A percentile compares a stretch with the other conserved stretches of the same genome.
These are phyloP conservation scores for Stromatinia cepivora DNA, from an alignment of 2,329 filamentous ascomycete species.

Conservation along the genomic window DNA sequence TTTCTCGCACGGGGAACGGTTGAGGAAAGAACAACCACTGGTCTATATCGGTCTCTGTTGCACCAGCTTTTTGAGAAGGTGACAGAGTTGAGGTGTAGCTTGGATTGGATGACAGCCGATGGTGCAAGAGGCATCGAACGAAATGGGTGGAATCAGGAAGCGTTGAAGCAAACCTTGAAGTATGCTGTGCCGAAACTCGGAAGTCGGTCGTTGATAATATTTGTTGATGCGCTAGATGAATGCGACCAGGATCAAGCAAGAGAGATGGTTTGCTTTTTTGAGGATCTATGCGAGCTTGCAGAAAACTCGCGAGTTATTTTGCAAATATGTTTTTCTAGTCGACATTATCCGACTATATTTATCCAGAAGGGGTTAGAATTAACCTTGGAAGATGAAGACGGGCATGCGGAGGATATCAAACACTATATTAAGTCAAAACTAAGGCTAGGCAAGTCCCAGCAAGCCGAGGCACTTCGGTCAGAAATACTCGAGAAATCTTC, in stretches of 20 bases:
- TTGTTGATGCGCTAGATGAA: conserved; percentile 38
- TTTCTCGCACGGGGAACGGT: conserved; percentile 34
- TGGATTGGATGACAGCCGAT: conserved; percentile 35
- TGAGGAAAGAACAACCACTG: conserved; percentile 49
- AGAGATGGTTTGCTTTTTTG: conserved; percentile 32
- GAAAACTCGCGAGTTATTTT: conserved; percentile 24
- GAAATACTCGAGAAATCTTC: conserved; percentile 29
- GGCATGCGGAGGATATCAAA: conserved; percentile 38
- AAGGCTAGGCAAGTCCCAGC: conserved; percentile 27
- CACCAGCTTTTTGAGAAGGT: conserved; percentile 46
- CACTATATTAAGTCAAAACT: conserved; percentile 36
- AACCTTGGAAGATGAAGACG: conserved; percentile 35
- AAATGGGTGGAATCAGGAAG: conserved; percentile 37
- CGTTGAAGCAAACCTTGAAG: conserved; percentile 33
- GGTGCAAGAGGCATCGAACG: conserved; percentile 29
- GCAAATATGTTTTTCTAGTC: conserved; percentile 38
- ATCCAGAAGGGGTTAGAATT: conserved; percentile 33
- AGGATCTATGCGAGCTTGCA: conserved; percentile 28
- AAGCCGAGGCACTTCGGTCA: conserved; percentile 25
- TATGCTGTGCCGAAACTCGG: conserved; percentile 38
- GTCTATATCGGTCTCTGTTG: conserved; percentile 54
- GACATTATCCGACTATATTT: conserved; percentile 36
- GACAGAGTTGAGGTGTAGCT: conserved; percentile 40
- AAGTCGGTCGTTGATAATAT: conserved; percentile 38
- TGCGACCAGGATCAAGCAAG: conserved; percentile 26